Percentiles rank a stretch among this genome's conserved stretches.
phyloP scores from a whole-genome alignment of 1,284 basidiomycete genomes.

The Puccinia coronata region DNA sequence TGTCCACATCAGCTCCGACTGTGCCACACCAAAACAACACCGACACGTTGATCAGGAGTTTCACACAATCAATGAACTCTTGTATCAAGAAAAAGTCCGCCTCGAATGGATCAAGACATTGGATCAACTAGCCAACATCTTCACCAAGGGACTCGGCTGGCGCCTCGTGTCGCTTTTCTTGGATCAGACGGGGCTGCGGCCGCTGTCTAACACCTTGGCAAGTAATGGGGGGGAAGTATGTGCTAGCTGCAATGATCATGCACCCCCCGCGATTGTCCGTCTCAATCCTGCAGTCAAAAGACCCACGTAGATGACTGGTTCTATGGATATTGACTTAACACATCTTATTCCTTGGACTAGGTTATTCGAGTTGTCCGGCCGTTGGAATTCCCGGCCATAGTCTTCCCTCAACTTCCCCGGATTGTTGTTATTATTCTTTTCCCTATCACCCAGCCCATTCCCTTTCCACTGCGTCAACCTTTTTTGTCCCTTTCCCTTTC shows the following conservation, averaged over 20 bases:
- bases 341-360: neutral
- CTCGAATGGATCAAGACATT: neutral
- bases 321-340: neutral
- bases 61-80: constrained; percentile 18
- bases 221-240: no score
- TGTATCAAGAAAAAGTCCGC: neutral
- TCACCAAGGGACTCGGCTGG: constrained; percentile 33
- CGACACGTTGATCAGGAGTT: constrained; percentile 26
- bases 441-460: no score
- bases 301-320: neutral
- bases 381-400: no score
- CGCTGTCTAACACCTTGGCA: neutral
- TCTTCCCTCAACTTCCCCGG: no score
- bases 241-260: no score
- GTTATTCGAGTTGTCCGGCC: no score
- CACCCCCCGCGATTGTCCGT: neutral
- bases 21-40: neutral
- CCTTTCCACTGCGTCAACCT: no score
- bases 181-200: neutral
- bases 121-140: constrained; percentile 31
- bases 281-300: neutral
- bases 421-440: no score
- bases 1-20: neutral
- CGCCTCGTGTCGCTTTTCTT: neutral
- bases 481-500: no score